A percentile compares a stretch with the other conserved stretches of the same genome.
These are phyloP conservation scores for Globisporangium carolinianum DNA, from an alignment of 352 stramenopile genomes.

Conservation along the genomic window DNA sequence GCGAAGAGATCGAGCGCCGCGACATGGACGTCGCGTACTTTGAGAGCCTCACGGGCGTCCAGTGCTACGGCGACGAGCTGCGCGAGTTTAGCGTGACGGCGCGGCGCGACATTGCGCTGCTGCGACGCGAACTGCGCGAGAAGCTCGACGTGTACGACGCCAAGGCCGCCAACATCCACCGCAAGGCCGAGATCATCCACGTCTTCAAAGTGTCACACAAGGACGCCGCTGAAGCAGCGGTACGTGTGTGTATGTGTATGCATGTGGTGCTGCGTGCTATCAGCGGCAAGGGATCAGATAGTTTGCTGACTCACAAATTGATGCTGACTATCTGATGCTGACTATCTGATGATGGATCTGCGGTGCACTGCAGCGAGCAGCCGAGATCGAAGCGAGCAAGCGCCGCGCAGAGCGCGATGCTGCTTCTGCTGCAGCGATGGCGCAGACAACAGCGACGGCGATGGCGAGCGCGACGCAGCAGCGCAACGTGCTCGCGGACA, in stretches of 20 bases:
- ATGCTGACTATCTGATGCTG: neutral
- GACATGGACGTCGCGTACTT: conserved; percentile 76
- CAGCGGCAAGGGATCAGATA: no score
- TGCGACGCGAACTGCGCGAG: conserved; percentile 38
- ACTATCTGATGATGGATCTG: neutral
- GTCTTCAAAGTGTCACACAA: conserved; percentile 67
- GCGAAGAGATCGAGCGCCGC: conserved; percentile 68
- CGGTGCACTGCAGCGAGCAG: conserved; percentile 7
- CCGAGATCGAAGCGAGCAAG: conserved; percentile 7
- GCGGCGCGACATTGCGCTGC: conserved; percentile 20
- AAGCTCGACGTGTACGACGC: conserved; percentile 49
- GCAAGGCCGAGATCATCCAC: conserved; percentile 64
- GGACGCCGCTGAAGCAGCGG: conserved; percentile 26
- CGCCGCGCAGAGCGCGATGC: neutral
- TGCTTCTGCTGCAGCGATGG: neutral
- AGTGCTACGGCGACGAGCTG: conserved; percentile 44
- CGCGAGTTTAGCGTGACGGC: conserved; percentile 37
- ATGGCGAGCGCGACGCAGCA: conserved; percentile 1
- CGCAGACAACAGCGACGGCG: neutral
- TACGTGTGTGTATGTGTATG: conserved; percentile 7
- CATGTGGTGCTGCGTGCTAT: no score
- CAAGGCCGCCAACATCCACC: conserved; percentile 45
- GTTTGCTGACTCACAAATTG: no score
- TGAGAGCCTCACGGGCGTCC: conserved; percentile 54
- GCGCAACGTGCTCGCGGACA: neutral